Conservation (phyloP, 1,139 yeast species). For the Protomyces macrosporus region DNA sequence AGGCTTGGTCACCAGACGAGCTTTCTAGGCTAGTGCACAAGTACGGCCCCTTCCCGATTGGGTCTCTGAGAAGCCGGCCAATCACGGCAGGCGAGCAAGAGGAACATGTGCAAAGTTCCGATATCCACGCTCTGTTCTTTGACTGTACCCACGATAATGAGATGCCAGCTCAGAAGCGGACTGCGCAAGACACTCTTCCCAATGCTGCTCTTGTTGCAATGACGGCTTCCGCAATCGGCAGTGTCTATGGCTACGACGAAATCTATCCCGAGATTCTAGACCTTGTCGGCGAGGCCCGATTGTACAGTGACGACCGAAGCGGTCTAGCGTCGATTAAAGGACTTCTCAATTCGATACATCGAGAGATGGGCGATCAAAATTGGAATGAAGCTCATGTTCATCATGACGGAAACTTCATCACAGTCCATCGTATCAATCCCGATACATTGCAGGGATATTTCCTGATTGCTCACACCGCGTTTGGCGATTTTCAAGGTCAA, state of each 20-base stretch:
- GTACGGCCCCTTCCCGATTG: constrained; percentile 94
- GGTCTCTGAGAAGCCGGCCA: constrained; percentile 54
- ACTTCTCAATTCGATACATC: constrained; percentile 55
- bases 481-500: constrained; percentile 41
- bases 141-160: constrained; percentile 97
- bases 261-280: constrained; percentile 75
- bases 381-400: constrained; percentile 92
- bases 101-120: constrained; percentile 49
- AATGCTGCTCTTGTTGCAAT: constrained; percentile 91
- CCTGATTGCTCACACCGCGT: constrained; percentile 80
- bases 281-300: constrained; percentile 71
- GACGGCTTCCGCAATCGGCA: constrained; percentile 90
- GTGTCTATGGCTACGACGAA: constrained; percentile 92
- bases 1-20: constrained; percentile 84
- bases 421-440: constrained; percentile 81
- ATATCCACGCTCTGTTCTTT: constrained; percentile 92
- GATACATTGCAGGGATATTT: constrained; percentile 85
- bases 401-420: constrained; percentile 86
- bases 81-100: constrained; percentile 35
- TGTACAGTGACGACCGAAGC: constrained; percentile 50
- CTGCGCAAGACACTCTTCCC: constrained; percentile 89
- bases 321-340: constrained; percentile 74
- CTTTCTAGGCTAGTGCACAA: constrained; percentile 79
- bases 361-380: constrained; percentile 59
- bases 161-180: constrained; percentile 79